phyloP scores from a whole-genome alignment of 1,284 basidiomycete genomes.

The Hortiboletus rubellus region DNA sequence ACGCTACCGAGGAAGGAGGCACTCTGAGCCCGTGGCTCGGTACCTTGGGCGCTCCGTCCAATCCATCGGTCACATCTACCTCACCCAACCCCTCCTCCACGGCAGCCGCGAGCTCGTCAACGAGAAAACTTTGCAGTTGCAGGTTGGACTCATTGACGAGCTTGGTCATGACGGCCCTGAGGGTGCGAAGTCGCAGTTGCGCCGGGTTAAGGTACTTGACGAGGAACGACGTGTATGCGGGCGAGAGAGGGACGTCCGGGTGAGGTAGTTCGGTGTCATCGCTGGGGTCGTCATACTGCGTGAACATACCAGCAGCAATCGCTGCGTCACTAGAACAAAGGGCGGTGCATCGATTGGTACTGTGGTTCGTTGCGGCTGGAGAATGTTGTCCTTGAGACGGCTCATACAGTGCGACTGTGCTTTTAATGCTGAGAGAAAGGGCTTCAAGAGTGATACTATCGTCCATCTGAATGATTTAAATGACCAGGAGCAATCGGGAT shows the following conservation, averaged over 20 bases:
- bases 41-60: constrained; percentile 55
- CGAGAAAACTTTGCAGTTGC: constrained; percentile 87
- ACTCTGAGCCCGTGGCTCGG: constrained; percentile 68
- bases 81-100: constrained; percentile 68
- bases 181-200: constrained; percentile 82
- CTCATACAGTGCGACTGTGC: too few species aligned
- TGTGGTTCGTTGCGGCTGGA: too few species aligned
- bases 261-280: constrained; percentile 45
- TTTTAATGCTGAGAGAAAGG: too few species aligned
- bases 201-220: constrained; percentile 86
- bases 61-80: constrained; percentile 68
- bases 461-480: too few species aligned
- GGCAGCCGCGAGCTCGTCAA: constrained; percentile 61
- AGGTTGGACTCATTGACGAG: constrained; percentile 90
- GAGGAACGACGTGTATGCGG: constrained; percentile 68
- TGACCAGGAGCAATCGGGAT: too few species aligned
- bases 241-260: constrained; percentile 54
- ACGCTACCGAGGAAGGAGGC: constrained; percentile 44
- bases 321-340: too few species aligned
- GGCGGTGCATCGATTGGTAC: too few species aligned
- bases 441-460: too few species aligned
- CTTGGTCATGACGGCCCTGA: constrained; percentile 77
- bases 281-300: constrained; percentile 49
- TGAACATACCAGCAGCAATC: constrained; percentile 41
- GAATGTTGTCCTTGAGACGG: too few species aligned